A percentile compares a stretch with the other conserved stretches of the same genome.
Conservation (phyloP, 306 rosid species). For the Canavalia gladiata region DNA sequence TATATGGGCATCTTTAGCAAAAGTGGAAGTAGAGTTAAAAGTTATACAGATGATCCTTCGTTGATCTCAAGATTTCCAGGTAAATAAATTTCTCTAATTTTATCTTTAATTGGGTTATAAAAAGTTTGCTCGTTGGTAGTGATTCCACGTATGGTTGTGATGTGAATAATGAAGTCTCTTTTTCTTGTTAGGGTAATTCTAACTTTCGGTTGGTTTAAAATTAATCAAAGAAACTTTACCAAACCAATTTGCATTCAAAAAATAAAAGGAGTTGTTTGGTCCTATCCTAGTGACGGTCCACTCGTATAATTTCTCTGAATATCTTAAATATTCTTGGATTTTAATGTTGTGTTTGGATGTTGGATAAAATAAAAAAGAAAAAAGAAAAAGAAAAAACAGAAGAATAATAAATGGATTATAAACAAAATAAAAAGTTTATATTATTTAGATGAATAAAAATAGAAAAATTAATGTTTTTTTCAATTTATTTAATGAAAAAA, state of each 20-base stretch:
- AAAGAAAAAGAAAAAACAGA: too few relatives aligned
- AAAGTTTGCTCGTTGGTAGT: not conserved
- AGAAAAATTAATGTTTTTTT: too few relatives aligned
- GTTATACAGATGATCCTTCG: not conserved
- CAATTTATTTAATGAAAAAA: too few relatives aligned
- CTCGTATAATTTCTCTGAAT: not conserved
- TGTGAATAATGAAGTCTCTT: slow-evolving; percentile 1
- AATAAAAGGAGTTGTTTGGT: not conserved
- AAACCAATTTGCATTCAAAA: not conserved
- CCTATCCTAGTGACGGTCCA: not conserved
- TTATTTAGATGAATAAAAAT: too few relatives aligned
- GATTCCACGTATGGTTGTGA: slow-evolving; percentile 13
- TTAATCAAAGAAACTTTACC: slow-evolving; percentile 8
- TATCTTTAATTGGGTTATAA: not conserved
- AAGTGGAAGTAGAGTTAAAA: not conserved
- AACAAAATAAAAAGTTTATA: too few relatives aligned
- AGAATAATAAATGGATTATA: too few relatives aligned
- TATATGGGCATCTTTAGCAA: slow-evolving; percentile 8
- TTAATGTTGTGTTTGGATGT: too few relatives aligned
- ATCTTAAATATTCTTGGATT: not conserved
- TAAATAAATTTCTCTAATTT: slow-evolving; percentile 13
- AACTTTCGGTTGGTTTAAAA: slow-evolving; percentile 5
- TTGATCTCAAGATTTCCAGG: not conserved
- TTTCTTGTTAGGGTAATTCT: slow-evolving; percentile 5
- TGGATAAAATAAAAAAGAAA: too few relatives aligned